phyloP scores from a whole-genome alignment of 164 flowering plant genomes.

The Vitis riparia region DNA sequence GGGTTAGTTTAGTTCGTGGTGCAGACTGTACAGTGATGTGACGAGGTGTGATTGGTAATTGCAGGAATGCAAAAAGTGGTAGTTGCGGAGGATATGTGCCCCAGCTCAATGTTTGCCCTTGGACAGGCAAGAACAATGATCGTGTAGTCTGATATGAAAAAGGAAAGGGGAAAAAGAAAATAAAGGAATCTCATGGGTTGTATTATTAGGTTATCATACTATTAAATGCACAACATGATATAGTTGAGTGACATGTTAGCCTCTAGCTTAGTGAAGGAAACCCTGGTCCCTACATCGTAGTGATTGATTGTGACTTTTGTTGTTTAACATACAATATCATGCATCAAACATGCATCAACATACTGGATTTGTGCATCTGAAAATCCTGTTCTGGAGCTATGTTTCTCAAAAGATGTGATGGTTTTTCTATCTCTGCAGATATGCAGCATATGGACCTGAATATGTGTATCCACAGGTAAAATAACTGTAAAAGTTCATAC shows the following conservation, averaged over 20 bases:
- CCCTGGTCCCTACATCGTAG: neutral
- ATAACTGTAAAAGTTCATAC: too few species aligned
- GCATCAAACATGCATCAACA: neutral
- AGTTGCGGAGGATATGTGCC: conserved; percentile 27
- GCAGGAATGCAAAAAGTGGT: conserved; percentile 28
- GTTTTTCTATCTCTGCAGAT: conserved; percentile 53
- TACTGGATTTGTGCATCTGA: neutral
- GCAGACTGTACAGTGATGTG: conserved; percentile 17
- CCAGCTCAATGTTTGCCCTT: conserved; percentile 20
- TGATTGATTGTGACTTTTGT: neutral
- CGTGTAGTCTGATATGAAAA: neutral
- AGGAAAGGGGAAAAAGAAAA: neutral
- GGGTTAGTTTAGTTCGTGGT: conserved; percentile 4
- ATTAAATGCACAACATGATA: neutral
- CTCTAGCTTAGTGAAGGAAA: neutral
- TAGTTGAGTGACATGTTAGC: neutral
- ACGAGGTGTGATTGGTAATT: conserved; percentile 31
- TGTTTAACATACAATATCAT: neutral
- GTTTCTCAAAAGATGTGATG: conserved; percentile 15
- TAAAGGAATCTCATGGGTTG: neutral
- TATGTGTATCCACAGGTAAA: conserved; percentile 79
- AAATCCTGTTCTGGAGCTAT: conserved; percentile 1
- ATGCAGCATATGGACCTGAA: conserved; percentile 77
- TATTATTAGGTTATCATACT: neutral
- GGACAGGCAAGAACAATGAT: conserved; percentile 24